Base-by-base conservation (phyloP, 2,329 filamentous ascomycete genomes). In the Monosporascus sp. region DNA sequence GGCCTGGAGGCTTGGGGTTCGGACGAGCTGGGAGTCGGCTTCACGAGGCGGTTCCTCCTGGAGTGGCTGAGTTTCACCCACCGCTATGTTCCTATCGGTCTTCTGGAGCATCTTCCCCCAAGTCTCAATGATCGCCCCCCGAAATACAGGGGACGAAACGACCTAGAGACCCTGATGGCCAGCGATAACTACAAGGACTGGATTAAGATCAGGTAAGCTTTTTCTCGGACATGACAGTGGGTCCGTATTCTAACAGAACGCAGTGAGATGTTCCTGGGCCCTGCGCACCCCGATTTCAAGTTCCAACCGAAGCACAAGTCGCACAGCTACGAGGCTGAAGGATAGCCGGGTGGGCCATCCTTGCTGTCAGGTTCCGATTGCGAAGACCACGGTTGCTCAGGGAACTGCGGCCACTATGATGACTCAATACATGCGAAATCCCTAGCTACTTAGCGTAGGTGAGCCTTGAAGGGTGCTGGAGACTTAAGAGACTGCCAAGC, bases 261-360 rank as follows among this genome's bases (percentile, higher is more conserved):
- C 55, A 96, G 93, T 70, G 94, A 99, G 70, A 97, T 99, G 91
- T 99, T 95, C 77, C 80, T 99, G 18, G 94, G 94, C 7, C 91
- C 91, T 46, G 89, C 91, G 7, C 90, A 96, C 62, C 85, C 89
- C 40, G 87, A 89, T 63, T 99, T 97, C 79, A 86, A 88, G 60
- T 99, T 97, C 74, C 85, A 93, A 74, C 94, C 94, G 3, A 99
- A 99, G 78, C 94, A 99, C 77, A 97, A 96, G 78, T 94, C 90
- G 47, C 95, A 96, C 68, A 83, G 86, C 51, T 96, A 96, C 67
- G 88, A 92, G 70, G 87, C 85, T 2, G 86, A 90, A 66, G 87
- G 87, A 48, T 87, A 71, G 52, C 7, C 24, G 46, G 28, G 43
- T 26, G 55, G 5, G 24, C 48, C 15, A 41, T 18, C 18, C 18